Base-by-base conservation (phyloP, 225 moss, liverwort and hornwort genomes). In the Pseudisothecium myosuroides region DNA sequence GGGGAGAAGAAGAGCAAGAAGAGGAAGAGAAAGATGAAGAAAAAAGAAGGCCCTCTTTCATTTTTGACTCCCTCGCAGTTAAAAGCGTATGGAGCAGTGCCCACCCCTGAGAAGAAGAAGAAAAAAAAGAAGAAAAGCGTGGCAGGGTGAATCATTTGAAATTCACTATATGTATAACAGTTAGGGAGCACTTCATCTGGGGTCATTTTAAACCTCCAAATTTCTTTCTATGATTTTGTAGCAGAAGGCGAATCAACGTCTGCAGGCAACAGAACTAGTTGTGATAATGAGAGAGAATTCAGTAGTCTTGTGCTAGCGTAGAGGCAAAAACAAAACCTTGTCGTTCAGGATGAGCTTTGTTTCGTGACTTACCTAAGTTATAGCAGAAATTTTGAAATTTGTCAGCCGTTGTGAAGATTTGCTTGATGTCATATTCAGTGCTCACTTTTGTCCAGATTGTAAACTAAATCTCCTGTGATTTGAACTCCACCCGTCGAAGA, bases 1-100 rank as follows among this genome's bases (percentile, higher is more conserved):
- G 88, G 84, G 17, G 91, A 91, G n/a, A 91, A 90, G 85, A 92
- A 94, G 93, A 95, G 91, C 81, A 95, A 91, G 89, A 97, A 92
- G 88, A 94, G 94, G 89, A 98, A 93, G 89, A 89, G 91, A 74
- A 93, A 91, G 67, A 91, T 88, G 91, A 96, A 94, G 90, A 95
- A 95, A 85, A 82, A 91, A 50, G 90, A 92, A 45, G 93, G 91
- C 14, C 90, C 94, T 76, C 71, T 72, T 34, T 91, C 93, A 29
- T 90, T 86, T 84, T 87, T 96, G 72, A 87, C 93, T 68, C 69
- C 80, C n/a, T 92, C 96, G 72, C 92, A 92, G 66, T 43, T 90
- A 43, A 92, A 92, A 82, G 93, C 95, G 4, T 96, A 96, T 61
- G 92, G 91, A 80, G 90, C 81, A 18, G 43, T 93, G 56, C 85